A percentile compares a stretch with the other conserved stretches of the same genome.
Evolutionary conservation across 495 filamentous ascomycete species (phyloP).

Genomic region (Rhizodiscina lignyota): DNA sequence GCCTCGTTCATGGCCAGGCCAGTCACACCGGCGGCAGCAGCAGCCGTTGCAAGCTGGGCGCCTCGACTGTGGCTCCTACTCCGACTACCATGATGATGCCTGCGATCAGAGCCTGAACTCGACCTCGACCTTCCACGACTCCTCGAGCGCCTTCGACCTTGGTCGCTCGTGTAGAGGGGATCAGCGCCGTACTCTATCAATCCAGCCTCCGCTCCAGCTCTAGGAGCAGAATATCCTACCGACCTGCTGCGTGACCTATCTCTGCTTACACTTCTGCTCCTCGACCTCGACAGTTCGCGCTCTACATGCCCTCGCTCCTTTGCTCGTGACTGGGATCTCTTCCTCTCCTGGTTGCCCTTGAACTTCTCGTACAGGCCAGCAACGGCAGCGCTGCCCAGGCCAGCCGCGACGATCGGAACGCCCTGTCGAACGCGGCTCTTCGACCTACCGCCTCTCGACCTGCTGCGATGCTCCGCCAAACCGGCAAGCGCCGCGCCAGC

Average conservation of each 20-base stretch:
- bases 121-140: constrained; percentile 1
- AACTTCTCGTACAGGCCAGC: constrained; percentile 68
- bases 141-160: constrained; percentile 7
- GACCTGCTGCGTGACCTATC: constrained; percentile 38
- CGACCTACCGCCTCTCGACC: constrained; percentile 44
- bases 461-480: constrained; percentile 56
- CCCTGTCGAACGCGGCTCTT: constrained; percentile 43
- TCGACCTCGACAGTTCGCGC: constrained; percentile 31
- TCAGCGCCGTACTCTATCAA: constrained; percentile 73
- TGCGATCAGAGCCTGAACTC: no score
- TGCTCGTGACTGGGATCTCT: constrained; percentile 22
- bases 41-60: constrained; percentile 47
- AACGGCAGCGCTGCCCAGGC: constrained; percentile 60
- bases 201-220: constrained; percentile 39
- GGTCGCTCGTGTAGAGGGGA: constrained; percentile 19
- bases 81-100: background rate
- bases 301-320: no score
- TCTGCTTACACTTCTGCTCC: constrained; percentile 15
- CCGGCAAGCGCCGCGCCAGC: constrained; percentile 67
- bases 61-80: constrained; percentile 13
- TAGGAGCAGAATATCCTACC: constrained; percentile 32
- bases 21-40: constrained; percentile 55
- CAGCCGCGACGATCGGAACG: constrained; percentile 55
- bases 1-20: constrained; percentile 60
- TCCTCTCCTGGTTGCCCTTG: constrained; percentile 49